Evolutionary conservation across 2,329 filamentous ascomycete genomes (phyloP), one percentile per base, ranked within the genome.

Genomic region (Pseudogymnoascus sp.): DNA sequence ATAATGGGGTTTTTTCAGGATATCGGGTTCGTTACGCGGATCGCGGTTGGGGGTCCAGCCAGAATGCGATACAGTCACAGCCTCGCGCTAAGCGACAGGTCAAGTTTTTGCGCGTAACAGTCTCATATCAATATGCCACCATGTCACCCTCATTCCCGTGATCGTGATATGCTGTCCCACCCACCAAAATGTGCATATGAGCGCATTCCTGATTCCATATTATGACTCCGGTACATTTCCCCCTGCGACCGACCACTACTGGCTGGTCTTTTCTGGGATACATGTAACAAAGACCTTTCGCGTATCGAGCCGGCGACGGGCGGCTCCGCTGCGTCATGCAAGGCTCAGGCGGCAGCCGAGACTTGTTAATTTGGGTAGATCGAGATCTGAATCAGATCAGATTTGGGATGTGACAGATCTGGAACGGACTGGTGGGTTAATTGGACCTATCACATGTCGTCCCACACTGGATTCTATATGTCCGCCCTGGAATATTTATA

Each of bases 81-180:
- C 50, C 50, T 56, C 50, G 50, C 50, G 50, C 50, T 56, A 56
- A 56, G 50, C 50, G 50, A 56, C 50, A 56, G 50, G 50, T 56
- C 50, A 56, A 21, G 50, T 56, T 56, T 56, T 56, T 56, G 50
- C 50, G 29, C 50, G 29, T 33, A 56, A 56, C 50, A 33, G 29
- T 56, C 50, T 56, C 50, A 56, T 56, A 56, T 56, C 11, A 56
- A 56, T n/a, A 56, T 56, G 29, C 29, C 50, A 29, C 50, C 50
- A 13, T 56, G 50, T 56, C 50, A 56, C 47, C 29, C 50, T 56
- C 50, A 56, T 56, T 56, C 50, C 29, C 50, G 29, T 56, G 29
- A 33, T 56, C 16, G 11, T 31, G 16, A 56, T 56, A 56, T 56
- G 50, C 16, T 56, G 50, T 56, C 50, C 50, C 31, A 56, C 50